Evolutionary conservation across 139 green algal species (phyloP), one percentile per base, ranked within the genome.

Genomic region (Axilococcus clingmanii): DNA sequence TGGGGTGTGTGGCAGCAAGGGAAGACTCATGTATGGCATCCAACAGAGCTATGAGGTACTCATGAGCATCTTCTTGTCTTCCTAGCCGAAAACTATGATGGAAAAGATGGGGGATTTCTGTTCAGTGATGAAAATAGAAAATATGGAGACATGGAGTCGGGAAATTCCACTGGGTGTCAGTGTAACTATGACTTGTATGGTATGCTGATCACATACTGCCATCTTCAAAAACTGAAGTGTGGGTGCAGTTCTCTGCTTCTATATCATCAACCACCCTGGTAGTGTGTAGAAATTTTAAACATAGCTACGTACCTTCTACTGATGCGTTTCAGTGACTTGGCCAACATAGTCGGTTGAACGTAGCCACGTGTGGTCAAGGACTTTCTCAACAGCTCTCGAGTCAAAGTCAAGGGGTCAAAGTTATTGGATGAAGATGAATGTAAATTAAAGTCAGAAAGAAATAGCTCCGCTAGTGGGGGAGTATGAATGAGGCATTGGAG

Each of bases 401-500:
- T 87, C 9, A 75, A 40, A 7, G 31, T 36, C 28, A 91, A 69
- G 2, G 71, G 65, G 63, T 89, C 66, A 24, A 71, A 55, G 37
- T 35, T 48, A 29, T 40, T 53, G 40, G 5, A 34, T 19, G 35
- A n/a, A 22, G 40, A 17, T n/a, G 48, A 47, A 4, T 56, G 22
- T 20, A 35, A 12, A 38, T 40, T n/a, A 66, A 41, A 42, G 43
- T 9, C 28, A 12, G 40, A 62, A 7, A 93, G 66, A 54, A 85
- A 78, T 24, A 81, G 73, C 60, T 94, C 68, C 7, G 83, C 85
- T 45, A 96, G 57, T 11, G 86, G 82, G 4, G 86, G 69, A 12
- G 85, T 95, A 74, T 97, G 82, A 19, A 81, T 82, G 3, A 97
- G 73, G 52, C 78, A 93, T 69, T 98, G 88, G 50, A 97, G 71